phyloP scores from a whole-genome alignment of 1,284 basidiomycete genomes.

The Sporisorium reilianum region DNA sequence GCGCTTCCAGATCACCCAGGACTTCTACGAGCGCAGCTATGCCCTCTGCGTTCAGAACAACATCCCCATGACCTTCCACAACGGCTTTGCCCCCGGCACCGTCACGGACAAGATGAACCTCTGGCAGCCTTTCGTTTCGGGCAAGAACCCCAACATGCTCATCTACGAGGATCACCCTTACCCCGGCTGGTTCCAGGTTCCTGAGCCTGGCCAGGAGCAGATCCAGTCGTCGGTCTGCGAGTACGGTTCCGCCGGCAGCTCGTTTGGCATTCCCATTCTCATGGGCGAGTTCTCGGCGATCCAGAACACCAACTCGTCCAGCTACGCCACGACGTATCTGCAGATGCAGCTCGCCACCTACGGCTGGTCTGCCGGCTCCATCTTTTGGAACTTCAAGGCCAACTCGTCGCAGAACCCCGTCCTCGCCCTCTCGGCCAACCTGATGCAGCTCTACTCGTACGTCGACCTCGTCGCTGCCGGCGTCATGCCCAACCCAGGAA shows the following conservation, averaged over 20 bases:
- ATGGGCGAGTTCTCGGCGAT: conserved; percentile 62
- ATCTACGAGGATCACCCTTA: conserved; percentile 66
- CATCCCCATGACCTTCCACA: conserved; percentile 63
- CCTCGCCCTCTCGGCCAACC: conserved; percentile 16
- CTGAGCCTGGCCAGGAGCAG: conserved; percentile 27
- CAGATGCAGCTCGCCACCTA: conserved; percentile 62
- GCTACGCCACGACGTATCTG: conserved; percentile 38
- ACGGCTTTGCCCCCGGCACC: conserved; percentile 51
- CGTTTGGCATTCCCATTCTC: conserved; percentile 55
- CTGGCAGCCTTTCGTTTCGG: conserved; percentile 55
- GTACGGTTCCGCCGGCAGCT: conserved; percentile 30
- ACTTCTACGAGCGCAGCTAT: conserved; percentile 58
- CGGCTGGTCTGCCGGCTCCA: conserved; percentile 64
- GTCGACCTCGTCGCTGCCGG: conserved; percentile 47
- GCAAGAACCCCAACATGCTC: conserved; percentile 62
- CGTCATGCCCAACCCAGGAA: conserved; percentile 42
- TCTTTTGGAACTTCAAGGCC: conserved; percentile 66
- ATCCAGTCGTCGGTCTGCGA: conserved; percentile 56
- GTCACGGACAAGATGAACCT: conserved; percentile 39
- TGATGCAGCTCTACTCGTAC: conserved; percentile 55
- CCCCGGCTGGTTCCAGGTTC: conserved; percentile 61
- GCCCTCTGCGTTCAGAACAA: conserved; percentile 33
- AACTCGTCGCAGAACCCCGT: conserved; percentile 41
- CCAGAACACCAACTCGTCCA: conserved; percentile 35
- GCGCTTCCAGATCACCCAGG: conserved; percentile 33